Evolutionary conservation across 1,139 yeast genomes (phyloP).

Genomic region (Kodamaea derodonti): DNA sequence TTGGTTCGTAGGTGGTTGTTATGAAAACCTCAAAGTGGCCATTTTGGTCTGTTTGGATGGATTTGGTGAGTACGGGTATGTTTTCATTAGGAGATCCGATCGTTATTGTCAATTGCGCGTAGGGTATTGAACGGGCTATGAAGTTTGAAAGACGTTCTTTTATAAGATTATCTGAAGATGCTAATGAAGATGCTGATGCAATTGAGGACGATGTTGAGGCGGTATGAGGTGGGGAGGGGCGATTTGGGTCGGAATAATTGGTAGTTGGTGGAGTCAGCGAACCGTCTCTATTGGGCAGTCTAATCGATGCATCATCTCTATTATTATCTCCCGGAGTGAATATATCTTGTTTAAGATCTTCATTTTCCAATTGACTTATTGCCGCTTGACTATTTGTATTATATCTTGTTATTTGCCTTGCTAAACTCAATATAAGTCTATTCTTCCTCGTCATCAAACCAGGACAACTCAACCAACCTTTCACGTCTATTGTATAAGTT

Average conservation of each 20-base stretch:
- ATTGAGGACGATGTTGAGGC: constrained; percentile 8
- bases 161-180: constrained; percentile 19
- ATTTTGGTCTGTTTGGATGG: constrained; percentile 48
- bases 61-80: constrained; percentile 20
- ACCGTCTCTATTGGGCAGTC: constrained; percentile 7
- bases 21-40: constrained; percentile 56
- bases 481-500: constrained; percentile 35
- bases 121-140: constrained; percentile 55
- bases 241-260: constrained; percentile 5
- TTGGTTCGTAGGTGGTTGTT: constrained; percentile 52
- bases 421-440: constrained; percentile 60
- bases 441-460: constrained; percentile 71
- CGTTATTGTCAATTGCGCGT: constrained; percentile 47
- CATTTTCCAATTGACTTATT: constrained; percentile 28
- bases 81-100: constrained; percentile 36
- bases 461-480: constrained; percentile 73
- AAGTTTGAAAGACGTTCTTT: constrained; percentile 57
- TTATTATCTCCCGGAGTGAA: constrained; percentile 10
- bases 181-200: constrained; percentile 13
- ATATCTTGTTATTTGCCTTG: constrained; percentile 62
- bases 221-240: constrained; percentile 8
- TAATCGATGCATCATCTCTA: constrained; percentile 5
- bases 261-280: constrained; percentile 6
- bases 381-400: constrained; percentile 23
- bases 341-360: constrained; percentile 27